A percentile compares a stretch with the other conserved stretches of the same genome.
Conservation (phyloP, 371 early-diverging fungal species). For the Actinomortierella wolfii region DNA sequence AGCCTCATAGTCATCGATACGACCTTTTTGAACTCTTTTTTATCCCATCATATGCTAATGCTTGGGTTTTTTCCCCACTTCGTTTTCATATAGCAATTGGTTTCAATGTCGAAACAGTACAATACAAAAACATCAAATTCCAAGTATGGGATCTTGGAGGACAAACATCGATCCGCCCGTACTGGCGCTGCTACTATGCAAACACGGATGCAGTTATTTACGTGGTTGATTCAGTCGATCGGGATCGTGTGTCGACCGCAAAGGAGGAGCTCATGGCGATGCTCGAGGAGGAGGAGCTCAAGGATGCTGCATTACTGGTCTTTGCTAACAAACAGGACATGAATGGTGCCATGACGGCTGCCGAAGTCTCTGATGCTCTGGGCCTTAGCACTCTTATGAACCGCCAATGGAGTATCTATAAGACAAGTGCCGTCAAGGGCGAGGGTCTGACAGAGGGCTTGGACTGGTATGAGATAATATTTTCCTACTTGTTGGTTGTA, state of each 20-base stretch:
- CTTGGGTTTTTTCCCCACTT: constrained; percentile 8
- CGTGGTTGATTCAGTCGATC: constrained; percentile 94
- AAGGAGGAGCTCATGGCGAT: constrained; percentile 89
- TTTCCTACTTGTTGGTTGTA: neutral
- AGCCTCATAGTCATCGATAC: neutral
- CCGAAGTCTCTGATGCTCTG: constrained; percentile 92
- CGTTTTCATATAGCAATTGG: constrained; percentile 60
- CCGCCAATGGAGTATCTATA: constrained; percentile 92
- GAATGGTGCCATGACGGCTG: constrained; percentile 91
- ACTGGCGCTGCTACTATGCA: constrained; percentile 94
- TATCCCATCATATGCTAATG: constrained; percentile 6
- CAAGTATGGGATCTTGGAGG: constrained; percentile 96
- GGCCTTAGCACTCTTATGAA: constrained; percentile 86
- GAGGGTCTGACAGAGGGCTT: constrained; percentile 82
- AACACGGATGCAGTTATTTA: constrained; percentile 98
- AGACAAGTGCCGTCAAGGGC: constrained; percentile 83
- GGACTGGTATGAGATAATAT: constrained; percentile 66
- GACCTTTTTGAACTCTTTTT: neutral
- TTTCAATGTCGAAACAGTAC: constrained; percentile 93
- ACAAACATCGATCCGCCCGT: constrained; percentile 72
- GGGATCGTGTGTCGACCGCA: constrained; percentile 86
- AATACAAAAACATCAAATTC: constrained; percentile 97
- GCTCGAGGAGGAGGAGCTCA: constrained; percentile 93
- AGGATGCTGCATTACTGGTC: constrained; percentile 88
- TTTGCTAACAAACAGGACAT: constrained; percentile 98